A percentile compares a stretch with the other conserved stretches of the same genome.
These are phyloP conservation scores for Fusarium scirpi DNA, from an alignment of 2,329 filamentous ascomycete genomes.

Conservation along the genomic window DNA sequence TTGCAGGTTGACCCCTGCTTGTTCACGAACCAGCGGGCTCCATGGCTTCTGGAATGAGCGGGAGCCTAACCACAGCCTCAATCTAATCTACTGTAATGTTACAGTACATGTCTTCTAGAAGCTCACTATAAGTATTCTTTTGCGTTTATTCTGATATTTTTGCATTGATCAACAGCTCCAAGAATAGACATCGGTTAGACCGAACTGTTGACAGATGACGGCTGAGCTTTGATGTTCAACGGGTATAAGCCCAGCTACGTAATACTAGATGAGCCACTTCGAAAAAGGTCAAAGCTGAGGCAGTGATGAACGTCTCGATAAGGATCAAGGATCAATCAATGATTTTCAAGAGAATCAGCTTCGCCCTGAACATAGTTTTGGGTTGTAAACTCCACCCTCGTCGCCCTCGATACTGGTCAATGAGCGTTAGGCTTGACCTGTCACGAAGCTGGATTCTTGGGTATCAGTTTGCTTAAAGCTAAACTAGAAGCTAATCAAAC, in stretches of 20 bases:
- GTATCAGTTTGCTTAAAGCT: neutral
- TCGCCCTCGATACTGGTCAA: neutral
- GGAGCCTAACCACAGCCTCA: slow-evolving; percentile 3
- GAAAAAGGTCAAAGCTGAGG: slow-evolving; percentile 8
- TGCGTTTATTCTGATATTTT: neutral
- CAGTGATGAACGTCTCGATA: neutral
- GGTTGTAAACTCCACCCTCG: neutral
- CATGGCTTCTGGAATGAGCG: slow-evolving; percentile 14
- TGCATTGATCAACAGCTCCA: neutral
- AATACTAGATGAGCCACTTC: slow-evolving; percentile 4
- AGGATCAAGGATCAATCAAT: neutral
- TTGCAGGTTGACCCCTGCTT: slow-evolving; percentile 33
- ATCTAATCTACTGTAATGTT: slow-evolving; percentile 16
- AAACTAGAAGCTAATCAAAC: neutral
- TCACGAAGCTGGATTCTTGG: too few relatives aligned
- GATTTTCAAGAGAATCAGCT: neutral
- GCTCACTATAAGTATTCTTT: slow-evolving; percentile 1
- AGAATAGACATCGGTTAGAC: slow-evolving; percentile 26
- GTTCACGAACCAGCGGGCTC: neutral
- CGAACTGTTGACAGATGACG: neutral
- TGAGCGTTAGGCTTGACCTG: neutral
- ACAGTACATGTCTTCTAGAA: slow-evolving; percentile 23
- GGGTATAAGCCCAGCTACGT: neutral
- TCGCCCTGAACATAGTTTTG: neutral
- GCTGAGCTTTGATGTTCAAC: neutral